A percentile compares a stretch with the other conserved stretches of the same genome.
These are phyloP conservation scores for Aphanomyces astaci DNA, from an alignment of 352 stramenopile species.

Conservation along the genomic window DNA sequence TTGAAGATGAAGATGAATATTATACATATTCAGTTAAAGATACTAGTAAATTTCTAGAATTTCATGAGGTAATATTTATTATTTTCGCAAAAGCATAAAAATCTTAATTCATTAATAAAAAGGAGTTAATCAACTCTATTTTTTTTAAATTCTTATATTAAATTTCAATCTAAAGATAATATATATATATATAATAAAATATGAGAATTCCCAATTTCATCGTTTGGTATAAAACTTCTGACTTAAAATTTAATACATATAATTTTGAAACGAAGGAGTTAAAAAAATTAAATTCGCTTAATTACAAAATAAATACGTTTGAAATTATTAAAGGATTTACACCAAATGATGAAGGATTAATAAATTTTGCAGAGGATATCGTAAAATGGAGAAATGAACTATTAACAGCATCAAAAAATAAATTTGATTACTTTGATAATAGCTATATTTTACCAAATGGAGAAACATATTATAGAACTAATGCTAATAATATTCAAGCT, in stretches of 20 bases:
- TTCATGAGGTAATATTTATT: conserved; percentile 16
- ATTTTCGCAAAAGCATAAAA: not conserved
- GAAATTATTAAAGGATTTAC: no score
- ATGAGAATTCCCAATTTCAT: conserved; percentile 19
- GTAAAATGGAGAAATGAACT: conserved; percentile 18
- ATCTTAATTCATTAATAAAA: not conserved
- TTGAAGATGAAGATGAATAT: conserved; percentile 22
- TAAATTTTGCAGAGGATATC: conserved; percentile 15
- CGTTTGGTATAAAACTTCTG: conserved; percentile 3
- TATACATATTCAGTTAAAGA: conserved; percentile 14
- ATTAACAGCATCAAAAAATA: conserved; percentile 2
- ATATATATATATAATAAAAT: conserved; percentile 15
- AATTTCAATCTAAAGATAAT: conserved; percentile 23
- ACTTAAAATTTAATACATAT: conserved; percentile 15
- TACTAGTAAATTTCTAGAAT: conserved; percentile 17
- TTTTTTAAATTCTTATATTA: not conserved
- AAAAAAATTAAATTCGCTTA: no score
- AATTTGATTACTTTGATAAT: no score
- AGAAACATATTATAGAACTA: no score
- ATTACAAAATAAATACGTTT: no score
- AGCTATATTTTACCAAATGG: not conserved
- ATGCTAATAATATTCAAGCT: not conserved
- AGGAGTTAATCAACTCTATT: no score
- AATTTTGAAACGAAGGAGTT: conserved; percentile 18
- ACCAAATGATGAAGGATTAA: conserved; percentile 16